phyloP scores from a whole-genome alignment of 2,329 filamentous ascomycete species.

The Corynespora cassiicola region DNA sequence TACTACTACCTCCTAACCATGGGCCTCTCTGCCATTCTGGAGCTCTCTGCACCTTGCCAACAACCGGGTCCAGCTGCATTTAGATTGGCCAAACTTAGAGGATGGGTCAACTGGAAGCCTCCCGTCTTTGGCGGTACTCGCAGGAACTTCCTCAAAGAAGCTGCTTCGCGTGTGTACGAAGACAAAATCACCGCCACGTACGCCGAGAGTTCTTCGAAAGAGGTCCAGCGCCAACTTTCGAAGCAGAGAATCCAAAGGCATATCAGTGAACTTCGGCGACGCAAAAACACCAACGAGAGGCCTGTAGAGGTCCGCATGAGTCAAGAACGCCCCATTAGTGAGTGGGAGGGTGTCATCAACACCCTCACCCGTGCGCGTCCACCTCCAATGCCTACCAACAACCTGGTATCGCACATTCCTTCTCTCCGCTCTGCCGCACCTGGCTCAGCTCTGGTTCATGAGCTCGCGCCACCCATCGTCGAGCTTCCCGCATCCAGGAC shows the following conservation, averaged over 20 bases:
- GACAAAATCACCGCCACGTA: conserved; percentile 52
- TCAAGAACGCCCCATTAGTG: conserved; percentile 49
- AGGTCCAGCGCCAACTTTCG: conserved; percentile 46
- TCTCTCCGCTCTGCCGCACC: conserved; percentile 22
- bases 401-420: conserved; percentile 39
- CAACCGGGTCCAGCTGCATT: conserved; percentile 55
- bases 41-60: conserved; percentile 52
- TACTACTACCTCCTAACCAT: conserved; percentile 65
- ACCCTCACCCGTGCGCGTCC: conserved; percentile 33
- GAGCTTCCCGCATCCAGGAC: conserved; percentile 25
- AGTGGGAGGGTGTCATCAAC: conserved; percentile 44
- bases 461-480: conserved; percentile 22
- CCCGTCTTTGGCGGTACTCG: conserved; percentile 55
- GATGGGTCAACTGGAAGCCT: conserved; percentile 64
- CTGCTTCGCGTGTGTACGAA: conserved; percentile 66
- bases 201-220: conserved; percentile 39
- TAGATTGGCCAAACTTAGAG: conserved; percentile 58
- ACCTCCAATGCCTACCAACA: conserved; percentile 20
- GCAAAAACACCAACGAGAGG: conserved; percentile 43
- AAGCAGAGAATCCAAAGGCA: conserved; percentile 52
- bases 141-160: conserved; percentile 65
- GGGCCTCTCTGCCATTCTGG: conserved; percentile 62
- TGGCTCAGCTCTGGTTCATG: conserved; percentile 21
- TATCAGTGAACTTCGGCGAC: conserved; percentile 50
- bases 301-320: conserved; percentile 45